Base-by-base conservation (phyloP, 148 eudicot species). In the Rhododendron griersonianum region DNA sequence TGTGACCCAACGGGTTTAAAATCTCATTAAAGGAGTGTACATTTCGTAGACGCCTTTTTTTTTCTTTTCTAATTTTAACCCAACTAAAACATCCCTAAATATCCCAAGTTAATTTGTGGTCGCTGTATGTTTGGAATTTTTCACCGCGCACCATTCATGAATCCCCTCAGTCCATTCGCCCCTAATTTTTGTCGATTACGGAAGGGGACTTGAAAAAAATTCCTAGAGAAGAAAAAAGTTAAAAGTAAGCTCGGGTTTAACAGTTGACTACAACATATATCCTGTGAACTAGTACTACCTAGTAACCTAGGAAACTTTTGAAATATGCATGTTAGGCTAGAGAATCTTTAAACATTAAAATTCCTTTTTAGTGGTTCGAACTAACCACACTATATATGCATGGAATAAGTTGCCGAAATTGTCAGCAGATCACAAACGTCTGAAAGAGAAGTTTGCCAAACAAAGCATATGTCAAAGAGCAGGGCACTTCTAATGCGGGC, bases 391-490 rank as follows among this genome's bases (percentile, higher is more conserved):
- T 19, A 76, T 16, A 19, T 18, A 35, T 39, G 80, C 80, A 37
- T 41, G 80, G 47, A 9, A 35, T 33, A 35, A 30, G 41, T 33
- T 35, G 44, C 78, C 6, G 41, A 37, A 75, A 16, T 16, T 39
- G 45, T 35, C 35, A 0, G 45, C 8, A 41, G 30, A 25, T 33
- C 45, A 33, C 78, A 35, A 50, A 59, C 51, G 7, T 41, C 44
- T 39, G 84, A 61, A 61, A 82, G 41, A 37, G 84, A 82, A 82
- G 33, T 82, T 82, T 82, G 75, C 74, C 84, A 82, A 82, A 82
- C 84, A 61, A 61, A 28, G 59, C 57, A 28, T 0, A 37, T 28
- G 45, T 19, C 41, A 28, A 33, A 30, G 37, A 35, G 37, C 30
- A 30, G 30, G 30, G 30, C 30, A 30, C 30, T 30, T 30, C 30